Evolutionary conservation across 306 rosid species (phyloP).

Genomic region (Prunus mira): DNA sequence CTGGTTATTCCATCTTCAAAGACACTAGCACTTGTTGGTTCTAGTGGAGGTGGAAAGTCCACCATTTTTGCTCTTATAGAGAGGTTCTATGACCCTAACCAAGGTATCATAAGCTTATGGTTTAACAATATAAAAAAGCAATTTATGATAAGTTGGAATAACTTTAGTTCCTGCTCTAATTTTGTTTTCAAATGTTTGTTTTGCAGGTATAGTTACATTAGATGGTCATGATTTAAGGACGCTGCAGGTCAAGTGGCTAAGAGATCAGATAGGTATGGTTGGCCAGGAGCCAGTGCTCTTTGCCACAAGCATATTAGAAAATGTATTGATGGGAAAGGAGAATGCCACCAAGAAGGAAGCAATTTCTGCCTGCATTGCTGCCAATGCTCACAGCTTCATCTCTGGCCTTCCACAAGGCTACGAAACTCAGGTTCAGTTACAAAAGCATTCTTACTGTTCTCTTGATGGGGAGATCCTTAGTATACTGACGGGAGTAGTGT

Average conservation of each 20-base stretch:
- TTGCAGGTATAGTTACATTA: slow-evolving; percentile 62
- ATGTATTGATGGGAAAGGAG: slow-evolving; percentile 90
- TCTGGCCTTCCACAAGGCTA: slow-evolving; percentile 71
- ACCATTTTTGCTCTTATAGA: slow-evolving; percentile 85
- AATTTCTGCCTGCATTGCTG: slow-evolving; percentile 72
- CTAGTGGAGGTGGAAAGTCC: slow-evolving; percentile 95
- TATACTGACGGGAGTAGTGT: neutral
- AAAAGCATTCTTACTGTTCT: neutral
- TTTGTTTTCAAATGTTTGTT: slow-evolving; percentile 15
- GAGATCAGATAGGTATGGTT: slow-evolving; percentile 87
- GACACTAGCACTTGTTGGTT: slow-evolving; percentile 76
- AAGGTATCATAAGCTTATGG: slow-evolving; percentile 37
- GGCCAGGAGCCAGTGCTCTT: slow-evolving; percentile 91
- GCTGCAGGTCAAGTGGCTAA: slow-evolving; percentile 79
- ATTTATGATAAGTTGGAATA: neutral
- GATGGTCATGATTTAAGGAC: slow-evolving; percentile 76
- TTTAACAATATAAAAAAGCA: neutral
- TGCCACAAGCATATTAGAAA: slow-evolving; percentile 73
- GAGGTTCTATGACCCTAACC: slow-evolving; percentile 75
- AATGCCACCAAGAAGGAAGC: slow-evolving; percentile 76
- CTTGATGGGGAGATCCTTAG: no score
- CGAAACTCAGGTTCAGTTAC: slow-evolving; percentile 62
- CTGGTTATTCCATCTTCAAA: slow-evolving; percentile 68
- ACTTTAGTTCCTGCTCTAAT: slow-evolving; percentile 9
- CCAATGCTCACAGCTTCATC: slow-evolving; percentile 80